Evolutionary conservation across 2,329 filamentous ascomycete genomes (phyloP).

Genomic region (Lasiodiplodia citricola): DNA sequence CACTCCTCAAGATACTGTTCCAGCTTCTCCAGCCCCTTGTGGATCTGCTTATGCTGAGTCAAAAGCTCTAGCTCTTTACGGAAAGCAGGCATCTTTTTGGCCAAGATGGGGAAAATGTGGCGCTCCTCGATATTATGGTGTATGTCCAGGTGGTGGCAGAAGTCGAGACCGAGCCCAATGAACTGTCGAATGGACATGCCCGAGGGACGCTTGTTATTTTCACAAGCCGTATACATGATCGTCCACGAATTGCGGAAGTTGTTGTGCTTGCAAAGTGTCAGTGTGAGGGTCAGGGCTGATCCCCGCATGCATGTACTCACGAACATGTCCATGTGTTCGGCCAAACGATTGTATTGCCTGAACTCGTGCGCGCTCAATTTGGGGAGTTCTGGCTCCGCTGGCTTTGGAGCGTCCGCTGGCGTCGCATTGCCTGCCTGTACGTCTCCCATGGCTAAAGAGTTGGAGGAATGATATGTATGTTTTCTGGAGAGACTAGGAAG

Average conservation of each 20-base stretch:
- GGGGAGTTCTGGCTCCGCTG: slow-evolving; percentile 42
- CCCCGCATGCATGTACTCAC: slow-evolving; percentile 43
- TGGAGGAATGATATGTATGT: neutral
- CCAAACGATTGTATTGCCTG: slow-evolving; percentile 71
- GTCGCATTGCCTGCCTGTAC: neutral
- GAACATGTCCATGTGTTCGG: slow-evolving; percentile 76
- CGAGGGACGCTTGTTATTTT: slow-evolving; percentile 61
- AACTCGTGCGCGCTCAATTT: slow-evolving; percentile 72
- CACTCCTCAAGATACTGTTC: slow-evolving; percentile 70
- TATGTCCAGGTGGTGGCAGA: slow-evolving; percentile 70
- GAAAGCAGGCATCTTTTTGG: slow-evolving; percentile 80
- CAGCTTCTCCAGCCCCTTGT: slow-evolving; percentile 72
- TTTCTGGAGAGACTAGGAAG: neutral
- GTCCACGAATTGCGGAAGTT: slow-evolving; percentile 79
- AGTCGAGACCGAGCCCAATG: slow-evolving; percentile 69
- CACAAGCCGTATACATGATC: slow-evolving; percentile 69
- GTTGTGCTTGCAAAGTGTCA: slow-evolving; percentile 62
- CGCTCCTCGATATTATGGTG: slow-evolving; percentile 86
- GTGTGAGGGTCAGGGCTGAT: slow-evolving; percentile 16
- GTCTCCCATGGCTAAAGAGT: neutral
- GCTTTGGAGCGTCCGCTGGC: neutral
- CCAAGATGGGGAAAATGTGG: slow-evolving; percentile 80
- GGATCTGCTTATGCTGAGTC: slow-evolving; percentile 78
- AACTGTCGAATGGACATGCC: slow-evolving; percentile 73
- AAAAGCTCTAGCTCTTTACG: slow-evolving; percentile 68